These are phyloP conservation scores for Neopestalotiopsis clavispora DNA, from an alignment of 2,329 filamentous ascomycete genomes.

Conservation along the genomic window DNA sequence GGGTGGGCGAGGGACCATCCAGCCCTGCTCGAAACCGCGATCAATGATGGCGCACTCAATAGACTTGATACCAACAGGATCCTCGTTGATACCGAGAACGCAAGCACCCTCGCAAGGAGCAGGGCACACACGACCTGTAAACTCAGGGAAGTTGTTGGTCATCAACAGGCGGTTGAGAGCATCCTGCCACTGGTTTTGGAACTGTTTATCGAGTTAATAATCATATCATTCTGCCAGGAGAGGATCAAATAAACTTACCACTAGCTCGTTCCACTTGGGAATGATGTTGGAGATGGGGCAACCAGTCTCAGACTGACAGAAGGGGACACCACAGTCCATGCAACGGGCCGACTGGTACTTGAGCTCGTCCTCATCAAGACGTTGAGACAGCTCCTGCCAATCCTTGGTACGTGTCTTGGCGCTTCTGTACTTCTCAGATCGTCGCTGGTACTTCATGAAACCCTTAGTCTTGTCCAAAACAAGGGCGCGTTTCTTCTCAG, in stretches of 20 bases:
- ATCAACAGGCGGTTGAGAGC: constrained; percentile 89
- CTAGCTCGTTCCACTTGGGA: constrained; percentile 91
- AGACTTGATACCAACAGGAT: constrained; percentile 96
- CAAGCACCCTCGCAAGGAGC: constrained; percentile 96
- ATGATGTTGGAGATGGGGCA: constrained; percentile 98
- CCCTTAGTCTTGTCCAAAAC: constrained; percentile 97
- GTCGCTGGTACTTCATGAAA: constrained; percentile 96
- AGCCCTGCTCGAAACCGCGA: constrained; percentile 95
- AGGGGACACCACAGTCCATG: constrained; percentile 98
- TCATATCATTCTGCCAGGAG: too few relatives aligned
- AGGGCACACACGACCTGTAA: constrained; percentile 95
- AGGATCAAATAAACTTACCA: constrained; percentile 39
- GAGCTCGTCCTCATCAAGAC: constrained; percentile 90
- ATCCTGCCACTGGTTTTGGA: constrained; percentile 79
- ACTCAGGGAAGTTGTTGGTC: constrained; percentile 99
- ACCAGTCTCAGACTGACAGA: constrained; percentile 95
- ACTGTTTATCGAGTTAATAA: too few relatives aligned
- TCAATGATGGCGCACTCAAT: constrained; percentile 99
- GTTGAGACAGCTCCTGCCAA: constrained; percentile 88
- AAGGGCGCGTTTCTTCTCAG: constrained; percentile 87
- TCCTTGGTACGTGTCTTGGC: constrained; percentile 85
- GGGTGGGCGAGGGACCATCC: constrained; percentile 88
- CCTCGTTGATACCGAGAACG: constrained; percentile 94
- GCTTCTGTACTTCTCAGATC: constrained; percentile 90
- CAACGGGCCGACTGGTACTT: constrained; percentile 97